Evolutionary conservation across 805 yeast genomes (phyloP).

Genomic region (Phaffomyces thermotolerans): DNA sequence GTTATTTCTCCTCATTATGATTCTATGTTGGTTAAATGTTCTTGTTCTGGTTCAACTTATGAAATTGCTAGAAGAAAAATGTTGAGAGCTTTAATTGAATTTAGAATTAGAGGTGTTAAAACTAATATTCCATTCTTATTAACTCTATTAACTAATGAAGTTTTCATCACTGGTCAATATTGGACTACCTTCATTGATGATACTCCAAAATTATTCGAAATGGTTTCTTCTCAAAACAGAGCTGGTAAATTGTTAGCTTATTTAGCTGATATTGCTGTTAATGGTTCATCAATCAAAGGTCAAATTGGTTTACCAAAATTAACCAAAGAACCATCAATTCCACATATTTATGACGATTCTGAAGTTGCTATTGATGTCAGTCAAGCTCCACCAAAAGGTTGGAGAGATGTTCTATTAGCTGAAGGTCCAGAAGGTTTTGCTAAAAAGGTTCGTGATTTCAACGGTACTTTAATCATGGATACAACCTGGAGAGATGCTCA

Average conservation of each 20-base stretch:
- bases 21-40: slow-evolving; percentile 95
- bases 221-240: slow-evolving; percentile 93
- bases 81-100: slow-evolving; percentile 94
- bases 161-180: slow-evolving; percentile 78
- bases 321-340: slow-evolving; percentile 65
- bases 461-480: slow-evolving; percentile 92
- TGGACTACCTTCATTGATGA: slow-evolving; percentile 99
- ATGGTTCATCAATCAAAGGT: slow-evolving; percentile 94
- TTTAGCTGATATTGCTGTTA: slow-evolving; percentile 89
- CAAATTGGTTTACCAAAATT: slow-evolving; percentile 91
- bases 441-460: slow-evolving; percentile 69
- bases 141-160: slow-evolving; percentile 83
- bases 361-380: slow-evolving; percentile 58
- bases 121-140: slow-evolving; percentile 95
- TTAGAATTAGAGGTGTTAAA: slow-evolving; percentile 98
- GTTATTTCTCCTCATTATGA: slow-evolving; percentile 96
- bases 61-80: slow-evolving; percentile 97
- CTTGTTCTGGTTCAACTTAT: slow-evolving; percentile 94
- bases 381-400: slow-evolving; percentile 59
- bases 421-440: slow-evolving; percentile 91
- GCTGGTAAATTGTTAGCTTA: slow-evolving; percentile 90
- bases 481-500: slow-evolving; percentile 99
- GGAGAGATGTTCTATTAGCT: slow-evolving; percentile 82
- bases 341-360: slow-evolving; percentile 54
- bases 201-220: slow-evolving; percentile 90